phyloP scores from a whole-genome alignment of 2,329 filamentous ascomycete genomes.

The Exophiala alcalophila region DNA sequence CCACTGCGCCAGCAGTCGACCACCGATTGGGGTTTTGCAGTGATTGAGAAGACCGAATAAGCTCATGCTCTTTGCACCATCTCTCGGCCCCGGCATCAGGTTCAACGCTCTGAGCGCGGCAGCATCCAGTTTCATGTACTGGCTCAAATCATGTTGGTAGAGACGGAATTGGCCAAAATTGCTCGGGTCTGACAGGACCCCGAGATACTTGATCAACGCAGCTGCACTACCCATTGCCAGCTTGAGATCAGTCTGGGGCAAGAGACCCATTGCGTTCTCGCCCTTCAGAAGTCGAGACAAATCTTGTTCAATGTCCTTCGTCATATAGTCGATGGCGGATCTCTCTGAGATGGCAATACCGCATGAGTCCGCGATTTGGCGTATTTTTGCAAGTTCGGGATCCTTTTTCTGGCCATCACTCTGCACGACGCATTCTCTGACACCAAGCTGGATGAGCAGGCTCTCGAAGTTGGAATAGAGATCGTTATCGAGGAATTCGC shows the following conservation, averaged over 20 bases:
- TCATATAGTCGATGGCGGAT: slow-evolving; percentile 72
- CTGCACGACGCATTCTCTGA: slow-evolving; percentile 89
- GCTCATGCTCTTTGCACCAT: slow-evolving; percentile 97
- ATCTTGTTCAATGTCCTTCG: slow-evolving; percentile 93
- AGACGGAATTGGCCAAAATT: slow-evolving; percentile 98
- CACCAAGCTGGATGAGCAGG: slow-evolving; percentile 89
- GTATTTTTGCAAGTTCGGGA: slow-evolving; percentile 80
- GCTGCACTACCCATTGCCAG: slow-evolving; percentile 94
- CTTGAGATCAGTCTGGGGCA: slow-evolving; percentile 90
- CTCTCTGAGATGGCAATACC: slow-evolving; percentile 86
- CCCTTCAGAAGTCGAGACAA: slow-evolving; percentile 82
- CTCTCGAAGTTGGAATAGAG: slow-evolving; percentile 98
- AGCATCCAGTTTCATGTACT: slow-evolving; percentile 98
- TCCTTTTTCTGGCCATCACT: slow-evolving; percentile 78
- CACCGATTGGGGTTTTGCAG: slow-evolving; percentile 94
- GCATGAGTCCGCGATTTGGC: slow-evolving; percentile 86
- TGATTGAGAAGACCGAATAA: slow-evolving; percentile 91
- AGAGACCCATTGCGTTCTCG: slow-evolving; percentile 69
- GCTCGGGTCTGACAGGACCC: slow-evolving; percentile 81
- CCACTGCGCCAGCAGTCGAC: slow-evolving; percentile 88
- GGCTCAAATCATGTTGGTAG: slow-evolving; percentile 93
- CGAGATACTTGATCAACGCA: slow-evolving; percentile 90
- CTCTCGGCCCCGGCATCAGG: slow-evolving; percentile 90
- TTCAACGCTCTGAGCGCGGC: slow-evolving; percentile 92
- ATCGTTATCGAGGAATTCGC: slow-evolving; percentile 98